Base-by-base conservation (phyloP, 2,329 filamentous ascomycete genomes). In the Colletotrichum australisinense region DNA sequence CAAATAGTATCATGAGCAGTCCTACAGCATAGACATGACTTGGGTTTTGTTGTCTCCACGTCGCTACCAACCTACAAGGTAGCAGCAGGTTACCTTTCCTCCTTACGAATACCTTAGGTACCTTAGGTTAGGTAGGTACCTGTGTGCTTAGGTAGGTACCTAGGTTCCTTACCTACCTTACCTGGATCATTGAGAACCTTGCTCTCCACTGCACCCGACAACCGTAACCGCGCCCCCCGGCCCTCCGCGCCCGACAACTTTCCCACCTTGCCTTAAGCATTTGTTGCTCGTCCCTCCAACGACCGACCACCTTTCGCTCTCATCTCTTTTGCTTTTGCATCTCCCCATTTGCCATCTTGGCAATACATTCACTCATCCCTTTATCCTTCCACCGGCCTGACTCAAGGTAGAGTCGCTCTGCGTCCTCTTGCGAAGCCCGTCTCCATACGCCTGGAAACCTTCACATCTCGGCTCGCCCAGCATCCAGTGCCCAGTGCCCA, bases 281-380 rank as follows among this genome's bases (percentile, higher is more conserved):
- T 24, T 26, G 62, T 53, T 64, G 46, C 62, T 64, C 22, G 62
- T 64, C n/a, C 46, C 62, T 64, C n/a, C 57, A 60, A 60, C 57
- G 57, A 26, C 38, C 57, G 57, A 26, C 38, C 38, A 42, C 16
- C 38, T 35, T 22, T 42, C 32, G 26, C 57, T 22, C 59, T 63
- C 59, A 12, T 4, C 63, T 30, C 32, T 28, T 30, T 42, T 52
- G 22, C 63, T 28, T 30, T 42, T 52, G 22, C 63, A 42, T 42
- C 38, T 22, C 32, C 55, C 42, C 22, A 38, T 49, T 42, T 32
- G 28, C 62, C 46, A 64, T 55, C 62, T 53, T 55, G 62, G 46
- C 62, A 9, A 16, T 6, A 42, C 46, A 9, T 49, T 55, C 30
- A n/a, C 57, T 35, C n/a, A 35, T 59, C 26, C 26, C n/a, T 38